A percentile compares a stretch with the other conserved stretches of the same genome.
phyloP scores from a whole-genome alignment of 306 rosid genomes.

The Luffa acutangula region DNA sequence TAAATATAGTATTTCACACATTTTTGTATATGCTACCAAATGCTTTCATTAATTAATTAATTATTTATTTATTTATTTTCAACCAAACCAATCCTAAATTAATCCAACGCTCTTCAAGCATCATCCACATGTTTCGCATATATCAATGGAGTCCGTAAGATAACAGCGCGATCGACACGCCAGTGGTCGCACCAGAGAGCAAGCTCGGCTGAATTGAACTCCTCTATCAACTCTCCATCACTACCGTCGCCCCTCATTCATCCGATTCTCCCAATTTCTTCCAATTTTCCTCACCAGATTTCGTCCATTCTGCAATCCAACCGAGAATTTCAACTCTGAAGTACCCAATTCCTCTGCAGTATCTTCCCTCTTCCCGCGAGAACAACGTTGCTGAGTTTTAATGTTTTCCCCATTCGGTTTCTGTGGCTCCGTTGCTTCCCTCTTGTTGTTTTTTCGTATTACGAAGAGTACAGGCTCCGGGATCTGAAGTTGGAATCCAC shows the following conservation, averaged over 20 bases:
- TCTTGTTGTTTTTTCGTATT: background rate
- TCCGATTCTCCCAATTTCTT: background rate
- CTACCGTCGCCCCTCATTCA: background rate
- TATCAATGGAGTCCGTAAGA: background rate
- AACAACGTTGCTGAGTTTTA: background rate
- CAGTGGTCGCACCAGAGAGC: background rate
- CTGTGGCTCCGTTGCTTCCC: background rate
- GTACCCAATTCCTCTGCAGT: background rate
- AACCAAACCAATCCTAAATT: no score
- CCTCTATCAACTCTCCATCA: background rate
- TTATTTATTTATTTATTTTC: no score
- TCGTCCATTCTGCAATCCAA: background rate
- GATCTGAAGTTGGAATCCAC: constrained; percentile 14
- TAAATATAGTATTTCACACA: no score
- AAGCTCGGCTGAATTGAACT: background rate
- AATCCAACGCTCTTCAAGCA: background rate
- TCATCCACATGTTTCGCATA: background rate
- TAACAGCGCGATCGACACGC: background rate
- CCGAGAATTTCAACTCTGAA: background rate
- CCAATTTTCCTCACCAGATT: background rate
- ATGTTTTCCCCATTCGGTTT: background rate
- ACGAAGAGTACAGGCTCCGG: background rate
- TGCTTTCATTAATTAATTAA: no score
- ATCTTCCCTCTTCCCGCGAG: background rate
- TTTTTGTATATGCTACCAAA: no score